phyloP scores from a whole-genome alignment of 345 rosid species.

The Gossypium herbaceum region DNA sequence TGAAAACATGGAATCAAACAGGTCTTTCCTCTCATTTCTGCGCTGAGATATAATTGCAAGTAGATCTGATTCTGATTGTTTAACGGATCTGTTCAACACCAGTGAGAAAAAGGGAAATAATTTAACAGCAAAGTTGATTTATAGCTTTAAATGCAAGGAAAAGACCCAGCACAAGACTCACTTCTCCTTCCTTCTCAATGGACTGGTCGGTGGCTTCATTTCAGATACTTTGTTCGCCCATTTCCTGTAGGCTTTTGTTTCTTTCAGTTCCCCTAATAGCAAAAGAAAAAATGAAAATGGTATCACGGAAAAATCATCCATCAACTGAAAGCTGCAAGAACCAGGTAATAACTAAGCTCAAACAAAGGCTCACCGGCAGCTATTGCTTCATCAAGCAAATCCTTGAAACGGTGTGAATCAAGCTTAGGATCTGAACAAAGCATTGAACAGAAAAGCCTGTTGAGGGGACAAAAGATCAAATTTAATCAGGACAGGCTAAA shows the following conservation, averaged over 20 bases:
- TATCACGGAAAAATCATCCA: background rate
- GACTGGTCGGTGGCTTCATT: constrained; percentile 66
- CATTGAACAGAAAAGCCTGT: constrained; percentile 89
- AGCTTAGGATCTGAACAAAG: constrained; percentile 84
- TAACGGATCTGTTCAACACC: constrained; percentile 38
- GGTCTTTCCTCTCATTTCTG: constrained; percentile 55
- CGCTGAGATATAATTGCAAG: constrained; percentile 60
- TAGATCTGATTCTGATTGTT: constrained; percentile 53
- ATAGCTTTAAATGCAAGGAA: background rate
- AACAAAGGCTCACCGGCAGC: constrained; percentile 46
- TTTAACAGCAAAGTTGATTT: background rate
- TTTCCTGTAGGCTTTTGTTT: constrained; percentile 72
- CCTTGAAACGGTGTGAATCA: constrained; percentile 87
- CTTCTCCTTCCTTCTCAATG: constrained; percentile 46
- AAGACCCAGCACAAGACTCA: constrained; percentile 28
- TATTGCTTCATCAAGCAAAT: constrained; percentile 65
- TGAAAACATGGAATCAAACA: constrained; percentile 78
- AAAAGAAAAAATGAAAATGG: background rate
- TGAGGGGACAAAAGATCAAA: constrained; percentile 7
- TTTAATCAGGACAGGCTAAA: background rate
- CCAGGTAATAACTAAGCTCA: background rate
- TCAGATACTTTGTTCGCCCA: constrained; percentile 69
- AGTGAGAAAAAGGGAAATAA: background rate
- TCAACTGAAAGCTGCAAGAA: background rate
- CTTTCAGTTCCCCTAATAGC: constrained; percentile 60